Evolutionary conservation across 2,329 filamentous ascomycete species (phyloP).

Genomic region (Colletotrichum cereale): DNA sequence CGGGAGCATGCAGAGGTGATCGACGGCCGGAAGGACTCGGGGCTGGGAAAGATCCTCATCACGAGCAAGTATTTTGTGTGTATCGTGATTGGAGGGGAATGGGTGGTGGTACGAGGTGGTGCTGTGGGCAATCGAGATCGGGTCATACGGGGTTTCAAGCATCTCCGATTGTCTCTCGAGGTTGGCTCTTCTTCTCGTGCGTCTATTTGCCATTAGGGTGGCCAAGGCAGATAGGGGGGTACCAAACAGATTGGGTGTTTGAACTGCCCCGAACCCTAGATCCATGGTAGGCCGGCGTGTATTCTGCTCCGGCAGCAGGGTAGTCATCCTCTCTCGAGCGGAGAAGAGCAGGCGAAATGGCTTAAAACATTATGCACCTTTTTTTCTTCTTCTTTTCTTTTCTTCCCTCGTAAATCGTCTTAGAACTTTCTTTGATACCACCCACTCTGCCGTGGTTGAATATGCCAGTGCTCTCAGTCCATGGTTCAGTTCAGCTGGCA

Average conservation of each 20-base stretch:
- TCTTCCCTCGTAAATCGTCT: neutral
- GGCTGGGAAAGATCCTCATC: neutral
- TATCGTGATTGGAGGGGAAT: neutral
- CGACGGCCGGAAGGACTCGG: neutral
- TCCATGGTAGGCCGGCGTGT: neutral
- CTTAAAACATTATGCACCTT: conserved; percentile 1
- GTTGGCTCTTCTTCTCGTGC: conserved; percentile 13
- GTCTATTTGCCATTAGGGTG: conserved; percentile 12
- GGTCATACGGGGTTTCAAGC: conserved; percentile 14
- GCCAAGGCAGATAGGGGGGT: neutral
- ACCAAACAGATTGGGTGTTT: conserved; percentile 16
- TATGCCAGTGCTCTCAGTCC: neutral
- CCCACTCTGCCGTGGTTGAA: neutral
- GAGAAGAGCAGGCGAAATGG: conserved; percentile 7
- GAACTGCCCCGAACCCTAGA: conserved; percentile 9
- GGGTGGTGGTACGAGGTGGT: neutral
- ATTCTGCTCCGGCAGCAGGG: conserved; percentile 4
- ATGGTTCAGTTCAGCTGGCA: neutral
- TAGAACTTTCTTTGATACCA: neutral
- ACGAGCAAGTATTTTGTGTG: neutral
- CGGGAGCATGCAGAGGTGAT: conserved; percentile 66
- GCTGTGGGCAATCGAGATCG: conserved; percentile 28
- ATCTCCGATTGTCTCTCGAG: conserved; percentile 13
- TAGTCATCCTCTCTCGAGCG: neutral
- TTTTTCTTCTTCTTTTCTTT: neutral